Conservation (phyloP, 345 rosid species). For the Kandelia obovata region DNA sequence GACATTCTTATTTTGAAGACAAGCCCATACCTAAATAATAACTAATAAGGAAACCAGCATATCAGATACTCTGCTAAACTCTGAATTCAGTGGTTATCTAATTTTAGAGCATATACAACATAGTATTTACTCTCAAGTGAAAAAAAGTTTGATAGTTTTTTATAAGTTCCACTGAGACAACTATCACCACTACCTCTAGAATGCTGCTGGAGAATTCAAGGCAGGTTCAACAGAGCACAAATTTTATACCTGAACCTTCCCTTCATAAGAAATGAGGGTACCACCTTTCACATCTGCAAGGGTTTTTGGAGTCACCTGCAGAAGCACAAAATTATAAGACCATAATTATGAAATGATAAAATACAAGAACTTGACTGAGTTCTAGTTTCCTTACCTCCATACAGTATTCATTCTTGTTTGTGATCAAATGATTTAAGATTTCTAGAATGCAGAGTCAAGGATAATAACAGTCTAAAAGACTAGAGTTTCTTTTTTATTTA, state of each 20-base stretch:
- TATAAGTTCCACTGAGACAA: background rate
- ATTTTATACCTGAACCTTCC: slow-evolving; percentile 79
- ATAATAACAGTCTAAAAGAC: slow-evolving; percentile 17
- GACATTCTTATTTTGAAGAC: too few relatives aligned
- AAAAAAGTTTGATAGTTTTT: too few relatives aligned
- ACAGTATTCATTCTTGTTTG: slow-evolving; percentile 46
- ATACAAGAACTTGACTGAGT: slow-evolving; percentile 9
- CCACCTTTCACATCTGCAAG: slow-evolving; percentile 98
- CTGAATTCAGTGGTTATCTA: too few relatives aligned
- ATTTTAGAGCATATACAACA: too few relatives aligned
- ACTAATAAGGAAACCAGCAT: too few relatives aligned
- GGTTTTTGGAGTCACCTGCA: slow-evolving; percentile 65
- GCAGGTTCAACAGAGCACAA: background rate
- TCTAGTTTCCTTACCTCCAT: slow-evolving; percentile 47
- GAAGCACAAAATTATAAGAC: slow-evolving; percentile 14
- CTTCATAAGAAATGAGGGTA: slow-evolving; percentile 94
- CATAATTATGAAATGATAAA: background rate
- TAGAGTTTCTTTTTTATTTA: background rate
- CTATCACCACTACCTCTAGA: background rate
- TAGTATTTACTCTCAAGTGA: too few relatives aligned
- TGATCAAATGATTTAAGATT: slow-evolving; percentile 49
- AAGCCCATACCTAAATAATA: too few relatives aligned
- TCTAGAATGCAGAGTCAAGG: slow-evolving; percentile 43
- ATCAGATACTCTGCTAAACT: too few relatives aligned
- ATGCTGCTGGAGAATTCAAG: too few relatives aligned